Percentiles rank a stretch among this genome's conserved stretches.
phyloP scores from a whole-genome alignment of 495 filamentous ascomycete species.

The Ramalina intermedia region DNA sequence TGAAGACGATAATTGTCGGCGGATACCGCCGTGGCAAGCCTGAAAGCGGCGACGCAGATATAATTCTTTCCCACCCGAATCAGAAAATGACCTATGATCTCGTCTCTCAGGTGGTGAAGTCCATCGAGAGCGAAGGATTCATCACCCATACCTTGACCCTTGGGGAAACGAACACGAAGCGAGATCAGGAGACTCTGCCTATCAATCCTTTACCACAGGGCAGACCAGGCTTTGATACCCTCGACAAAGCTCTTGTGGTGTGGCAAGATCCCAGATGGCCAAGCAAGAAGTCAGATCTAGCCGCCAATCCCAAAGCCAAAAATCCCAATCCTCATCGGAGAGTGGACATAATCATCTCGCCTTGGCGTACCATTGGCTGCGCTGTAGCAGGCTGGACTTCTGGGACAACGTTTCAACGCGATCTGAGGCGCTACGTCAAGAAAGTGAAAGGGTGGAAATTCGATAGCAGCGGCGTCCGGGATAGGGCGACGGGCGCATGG shows the following conservation, averaged over 20 bases:
- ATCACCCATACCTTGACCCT: constrained; percentile 74
- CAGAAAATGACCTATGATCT: constrained; percentile 49
- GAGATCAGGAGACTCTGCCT: constrained; percentile 54
- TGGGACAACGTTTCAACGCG: constrained; percentile 78
- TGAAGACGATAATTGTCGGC: constrained; percentile 65
- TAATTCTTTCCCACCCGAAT: constrained; percentile 71
- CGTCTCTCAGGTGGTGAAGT: constrained; percentile 49
- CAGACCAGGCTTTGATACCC: constrained; percentile 57
- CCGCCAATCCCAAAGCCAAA: constrained; percentile 23
- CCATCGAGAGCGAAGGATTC: constrained; percentile 50
- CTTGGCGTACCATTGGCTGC: constrained; percentile 78
- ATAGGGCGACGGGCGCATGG: constrained; percentile 45
- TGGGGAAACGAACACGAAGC: constrained; percentile 46
- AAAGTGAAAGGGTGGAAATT: constrained; percentile 65
- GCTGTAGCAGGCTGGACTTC: constrained; percentile 81
- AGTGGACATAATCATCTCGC: constrained; percentile 87
- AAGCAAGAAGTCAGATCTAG: constrained; percentile 20
- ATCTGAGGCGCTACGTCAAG: constrained; percentile 70
- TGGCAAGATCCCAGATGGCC: constrained; percentile 71
- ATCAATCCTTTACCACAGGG: constrained; percentile 27
- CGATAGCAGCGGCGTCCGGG: constrained; percentile 74
- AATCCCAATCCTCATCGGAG: constrained; percentile 69
- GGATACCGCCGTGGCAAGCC: constrained; percentile 75
- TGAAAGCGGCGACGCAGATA: constrained; percentile 64
- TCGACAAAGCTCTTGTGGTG: constrained; percentile 85